Evolutionary conservation across 805 yeast genomes (phyloP).

Genomic region (Wickerhamomyces hampshirensis): DNA sequence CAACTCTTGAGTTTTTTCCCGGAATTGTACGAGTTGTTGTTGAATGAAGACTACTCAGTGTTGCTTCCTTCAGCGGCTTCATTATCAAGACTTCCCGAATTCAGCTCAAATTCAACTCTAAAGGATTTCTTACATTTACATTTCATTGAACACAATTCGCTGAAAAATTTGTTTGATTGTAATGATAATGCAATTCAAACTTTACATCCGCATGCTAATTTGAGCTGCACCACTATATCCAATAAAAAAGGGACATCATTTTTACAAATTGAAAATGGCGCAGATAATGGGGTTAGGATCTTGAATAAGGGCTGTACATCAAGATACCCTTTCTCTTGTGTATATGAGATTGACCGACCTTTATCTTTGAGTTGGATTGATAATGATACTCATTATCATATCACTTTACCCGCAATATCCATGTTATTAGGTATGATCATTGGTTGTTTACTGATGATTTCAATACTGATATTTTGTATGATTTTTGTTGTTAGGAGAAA

Average conservation of each 20-base stretch:
- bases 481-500: constrained; percentile 28
- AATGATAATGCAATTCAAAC: constrained; percentile 40
- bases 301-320: constrained; percentile 59
- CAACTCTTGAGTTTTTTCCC: constrained; percentile 41
- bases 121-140: constrained; percentile 61
- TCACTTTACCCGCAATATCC: constrained; percentile 65
- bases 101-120: constrained; percentile 36
- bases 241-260: constrained; percentile 32
- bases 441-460: constrained; percentile 44
- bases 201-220: constrained; percentile 37
- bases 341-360: constrained; percentile 64
- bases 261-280: constrained; percentile 39
- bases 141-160: constrained; percentile 55
- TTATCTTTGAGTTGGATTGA: constrained; percentile 62
- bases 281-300: constrained; percentile 53
- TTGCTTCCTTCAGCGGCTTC: constrained; percentile 66
- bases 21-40: constrained; percentile 39
- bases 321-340: constrained; percentile 37
- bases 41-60: constrained; percentile 47
- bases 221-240: constrained; percentile 39
- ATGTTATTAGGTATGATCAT: constrained; percentile 60
- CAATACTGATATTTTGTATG: constrained; percentile 32
- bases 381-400: constrained; percentile 41
- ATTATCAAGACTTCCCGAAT: constrained; percentile 46
- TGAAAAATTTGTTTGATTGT: constrained; percentile 44